These are phyloP conservation scores for Pelomyxa schiedti DNA, from an alignment of 78 protist genomes.

Conservation along the genomic window DNA sequence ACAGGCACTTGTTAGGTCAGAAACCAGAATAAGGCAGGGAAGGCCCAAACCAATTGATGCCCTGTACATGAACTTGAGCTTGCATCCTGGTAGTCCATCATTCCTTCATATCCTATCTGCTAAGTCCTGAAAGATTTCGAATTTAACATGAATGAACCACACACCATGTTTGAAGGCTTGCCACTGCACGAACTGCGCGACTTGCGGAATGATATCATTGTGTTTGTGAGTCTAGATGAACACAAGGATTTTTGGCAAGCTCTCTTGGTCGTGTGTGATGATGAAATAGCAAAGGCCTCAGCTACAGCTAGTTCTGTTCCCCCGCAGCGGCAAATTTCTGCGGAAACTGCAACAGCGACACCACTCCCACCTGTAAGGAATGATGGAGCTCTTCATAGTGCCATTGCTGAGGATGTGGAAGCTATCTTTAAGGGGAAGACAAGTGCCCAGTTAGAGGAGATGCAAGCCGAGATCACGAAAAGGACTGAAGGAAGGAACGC, in stretches of 20 bases:
- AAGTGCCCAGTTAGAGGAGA: conserved; percentile 22
- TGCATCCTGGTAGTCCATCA: neutral
- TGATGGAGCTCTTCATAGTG: neutral
- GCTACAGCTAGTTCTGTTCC: conserved; percentile 8
- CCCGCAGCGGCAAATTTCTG: neutral
- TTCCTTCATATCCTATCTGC: conserved; percentile 1
- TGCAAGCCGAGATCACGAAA: conserved; percentile 21
- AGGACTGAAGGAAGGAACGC: conserved; percentile 20
- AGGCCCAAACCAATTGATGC: conserved; percentile 37
- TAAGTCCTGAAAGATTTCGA: too few species aligned
- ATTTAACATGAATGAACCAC: neutral
- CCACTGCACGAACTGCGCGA: too few species aligned
- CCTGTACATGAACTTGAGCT: conserved; percentile 16
- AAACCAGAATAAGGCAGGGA: conserved; percentile 7
- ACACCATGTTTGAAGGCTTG: neutral
- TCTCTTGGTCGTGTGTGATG: neutral
- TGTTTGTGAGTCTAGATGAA: conserved; percentile 25
- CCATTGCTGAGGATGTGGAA: conserved; percentile 1
- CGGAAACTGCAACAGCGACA: neutral
- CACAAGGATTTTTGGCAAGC: conserved; percentile 23
- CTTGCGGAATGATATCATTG: conserved; percentile 1
- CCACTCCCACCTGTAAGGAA: too few species aligned
- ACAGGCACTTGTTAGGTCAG: conserved; percentile 37
- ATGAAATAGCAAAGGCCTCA: neutral
- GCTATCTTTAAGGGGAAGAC: conserved; percentile 35